Evolutionary conservation across 2,329 filamentous ascomycete genomes (phyloP).

Genomic region (Aspergillus sp.): DNA sequence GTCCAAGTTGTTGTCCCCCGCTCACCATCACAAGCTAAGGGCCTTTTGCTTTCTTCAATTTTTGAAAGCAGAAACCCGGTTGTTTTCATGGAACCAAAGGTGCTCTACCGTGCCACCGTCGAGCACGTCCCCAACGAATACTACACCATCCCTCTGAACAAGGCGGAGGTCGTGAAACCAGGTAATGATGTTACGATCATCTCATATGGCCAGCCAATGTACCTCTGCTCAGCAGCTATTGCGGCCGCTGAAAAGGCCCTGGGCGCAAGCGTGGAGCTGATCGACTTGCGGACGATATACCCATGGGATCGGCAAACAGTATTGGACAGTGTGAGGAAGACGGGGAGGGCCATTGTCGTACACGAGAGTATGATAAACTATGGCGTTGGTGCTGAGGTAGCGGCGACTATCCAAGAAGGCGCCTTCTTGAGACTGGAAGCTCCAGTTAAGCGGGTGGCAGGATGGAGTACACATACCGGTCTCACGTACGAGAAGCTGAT

Average conservation of each 20-base stretch:
- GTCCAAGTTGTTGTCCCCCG: conserved; percentile 82
- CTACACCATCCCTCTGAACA: conserved; percentile 81
- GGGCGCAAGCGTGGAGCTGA: conserved; percentile 76
- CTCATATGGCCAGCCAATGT: conserved; percentile 86
- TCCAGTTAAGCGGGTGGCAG: conserved; percentile 78
- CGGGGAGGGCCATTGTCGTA: conserved; percentile 80
- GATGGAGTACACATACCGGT: conserved; percentile 85
- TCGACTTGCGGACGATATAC: conserved; percentile 84
- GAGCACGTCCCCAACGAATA: conserved; percentile 82
- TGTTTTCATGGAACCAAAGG: conserved; percentile 92
- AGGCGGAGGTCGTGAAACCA: conserved; percentile 78
- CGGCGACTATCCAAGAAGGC: conserved; percentile 82
- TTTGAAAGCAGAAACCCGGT: conserved; percentile 78
- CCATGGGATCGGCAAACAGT: conserved; percentile 87
- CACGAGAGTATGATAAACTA: conserved; percentile 92
- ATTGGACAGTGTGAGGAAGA: conserved; percentile 80
- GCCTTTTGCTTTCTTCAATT: conserved; percentile 74
- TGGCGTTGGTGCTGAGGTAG: conserved; percentile 84
- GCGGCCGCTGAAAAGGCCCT: conserved; percentile 72
- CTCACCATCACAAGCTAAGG: conserved; percentile 85
- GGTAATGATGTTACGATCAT: conserved; percentile 81
- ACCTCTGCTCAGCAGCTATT: conserved; percentile 77
- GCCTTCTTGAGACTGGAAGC: conserved; percentile 84
- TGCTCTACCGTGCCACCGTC: conserved; percentile 84
- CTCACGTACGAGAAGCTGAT: conserved; percentile 78